Evolutionary conservation across 371 early-diverging fungal species (phyloP), one percentile per base, ranked within the genome.

Genomic region (Apophysomyces trapeziformis): DNA sequence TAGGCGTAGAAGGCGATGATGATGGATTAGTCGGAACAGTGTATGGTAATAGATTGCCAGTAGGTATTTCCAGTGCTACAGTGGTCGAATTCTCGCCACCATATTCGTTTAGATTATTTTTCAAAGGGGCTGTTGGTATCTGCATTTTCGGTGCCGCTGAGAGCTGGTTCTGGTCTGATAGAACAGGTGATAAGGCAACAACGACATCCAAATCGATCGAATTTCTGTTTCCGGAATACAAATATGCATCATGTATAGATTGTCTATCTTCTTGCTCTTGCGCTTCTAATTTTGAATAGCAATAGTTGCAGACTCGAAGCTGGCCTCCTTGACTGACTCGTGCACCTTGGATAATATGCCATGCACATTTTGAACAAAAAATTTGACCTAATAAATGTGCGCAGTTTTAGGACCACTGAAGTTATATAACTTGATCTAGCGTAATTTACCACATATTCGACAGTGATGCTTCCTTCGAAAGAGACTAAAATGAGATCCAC

Each of bases 391-490:
- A 41, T 38, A 63, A 38, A 18, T 2, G 41, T 37, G 2, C 12
- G 4, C n/a, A 44, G 18, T 70, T 16, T 16, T 11, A 58, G 18
- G 14, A 58, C 18, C 7, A n/a, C 7, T 7, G 7, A 58, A 18
- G 16, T 37, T 9, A 59, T n/a, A 38, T 21, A 18, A 18, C 18
- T 50, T 4, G 5, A 9, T 39, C 8, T 35, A 6, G 5, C 5
- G 32, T 14, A 64, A 64, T 67, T 73, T 78, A 86, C 92, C 93
- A 74, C 95, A 94, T 41, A 92, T 86, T 21, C 95, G 85, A 68
- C 95, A 94, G 69, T 94, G 95, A 69, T 94, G 95, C 64, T 86
- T 91, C 47, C 94, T 75, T 57, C 91, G 75, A 66, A 90, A 86
- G 1, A 87, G 63, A 38, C 84, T 84, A 68, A 94, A 94, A 0